Percentiles rank a stretch among this genome's conserved stretches.
Conservation (phyloP, 1,284 basidiomycete genomes). For the Melampsora larici-populina region DNA sequence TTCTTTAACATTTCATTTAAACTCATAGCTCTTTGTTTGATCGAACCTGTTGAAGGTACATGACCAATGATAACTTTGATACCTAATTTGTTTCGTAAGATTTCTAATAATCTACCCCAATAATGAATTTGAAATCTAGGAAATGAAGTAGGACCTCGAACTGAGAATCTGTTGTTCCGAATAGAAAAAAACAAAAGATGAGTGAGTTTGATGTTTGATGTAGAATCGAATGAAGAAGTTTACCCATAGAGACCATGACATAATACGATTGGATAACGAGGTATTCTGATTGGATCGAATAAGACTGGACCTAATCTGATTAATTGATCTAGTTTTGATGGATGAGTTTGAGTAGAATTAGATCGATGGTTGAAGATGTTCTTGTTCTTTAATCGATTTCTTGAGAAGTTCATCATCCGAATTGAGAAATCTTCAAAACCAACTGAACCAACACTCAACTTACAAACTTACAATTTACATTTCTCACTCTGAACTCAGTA, state of each 20-base stretch:
- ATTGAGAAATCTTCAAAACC: too few relatives aligned
- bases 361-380: neutral
- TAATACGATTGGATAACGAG: conserved; percentile 83
- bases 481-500: neutral
- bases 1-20: conserved; percentile 71
- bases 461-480: neutral
- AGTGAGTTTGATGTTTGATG: too few relatives aligned
- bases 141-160: conserved; percentile 48
- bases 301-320: conserved; percentile 20
- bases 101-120: conserved; percentile 83
- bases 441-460: neutral
- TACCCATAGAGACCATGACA: conserved; percentile 74
- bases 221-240: conserved; percentile 89
- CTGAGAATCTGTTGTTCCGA: conserved; percentile 68
- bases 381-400: too few relatives aligned
- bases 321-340: conserved; percentile 1
- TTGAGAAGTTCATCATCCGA: too few relatives aligned
- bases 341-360: neutral
- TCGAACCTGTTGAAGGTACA: conserved; percentile 89
- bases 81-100: conserved; percentile 76
- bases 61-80: conserved; percentile 93
- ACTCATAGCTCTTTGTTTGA: conserved; percentile 73
- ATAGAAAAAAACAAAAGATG: conserved; percentile 60
- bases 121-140: conserved; percentile 84
- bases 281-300: conserved; percentile 64